Conservation (phyloP, 2,329 filamentous ascomycete species). For the Neurospora crassa region DNA sequence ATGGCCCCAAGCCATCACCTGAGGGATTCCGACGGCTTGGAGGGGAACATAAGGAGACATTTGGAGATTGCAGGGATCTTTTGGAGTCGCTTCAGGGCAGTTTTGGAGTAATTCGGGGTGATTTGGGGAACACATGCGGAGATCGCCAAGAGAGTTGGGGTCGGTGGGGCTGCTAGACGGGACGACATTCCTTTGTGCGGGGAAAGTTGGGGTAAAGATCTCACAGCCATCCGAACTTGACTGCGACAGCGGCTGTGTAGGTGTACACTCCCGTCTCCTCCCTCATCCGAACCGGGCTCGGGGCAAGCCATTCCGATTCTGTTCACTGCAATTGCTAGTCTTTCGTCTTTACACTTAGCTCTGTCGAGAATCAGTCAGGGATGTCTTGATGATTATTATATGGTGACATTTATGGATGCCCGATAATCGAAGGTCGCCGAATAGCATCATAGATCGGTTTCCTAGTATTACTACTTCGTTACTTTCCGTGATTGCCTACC, state of each 20-base stretch:
- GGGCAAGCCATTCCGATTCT: background rate
- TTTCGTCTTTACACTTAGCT: background rate
- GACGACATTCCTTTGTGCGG: background rate
- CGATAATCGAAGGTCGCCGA: background rate
- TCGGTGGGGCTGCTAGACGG: background rate
- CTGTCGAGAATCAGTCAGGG: background rate
- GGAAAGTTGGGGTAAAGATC: background rate
- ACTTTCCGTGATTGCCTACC: background rate
- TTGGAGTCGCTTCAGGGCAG: background rate
- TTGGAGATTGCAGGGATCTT: background rate
- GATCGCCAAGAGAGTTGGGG: background rate
- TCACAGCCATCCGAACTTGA: background rate
- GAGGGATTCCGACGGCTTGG: background rate
- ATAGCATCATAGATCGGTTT: background rate
- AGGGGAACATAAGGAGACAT: background rate
- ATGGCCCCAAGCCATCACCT: slow-evolving; percentile 3
- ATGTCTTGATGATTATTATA: background rate
- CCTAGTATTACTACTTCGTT: background rate
- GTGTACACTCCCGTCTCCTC: background rate
- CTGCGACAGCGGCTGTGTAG: background rate
- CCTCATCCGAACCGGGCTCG: background rate
- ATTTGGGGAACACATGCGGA: background rate
- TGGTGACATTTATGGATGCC: background rate
- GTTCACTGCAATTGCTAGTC: background rate
- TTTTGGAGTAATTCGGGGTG: background rate